Evolutionary conservation across 129 eudicot species (phyloP), one percentile per base, ranked within the genome.

Genomic region (Flaveria sonorensis): DNA sequence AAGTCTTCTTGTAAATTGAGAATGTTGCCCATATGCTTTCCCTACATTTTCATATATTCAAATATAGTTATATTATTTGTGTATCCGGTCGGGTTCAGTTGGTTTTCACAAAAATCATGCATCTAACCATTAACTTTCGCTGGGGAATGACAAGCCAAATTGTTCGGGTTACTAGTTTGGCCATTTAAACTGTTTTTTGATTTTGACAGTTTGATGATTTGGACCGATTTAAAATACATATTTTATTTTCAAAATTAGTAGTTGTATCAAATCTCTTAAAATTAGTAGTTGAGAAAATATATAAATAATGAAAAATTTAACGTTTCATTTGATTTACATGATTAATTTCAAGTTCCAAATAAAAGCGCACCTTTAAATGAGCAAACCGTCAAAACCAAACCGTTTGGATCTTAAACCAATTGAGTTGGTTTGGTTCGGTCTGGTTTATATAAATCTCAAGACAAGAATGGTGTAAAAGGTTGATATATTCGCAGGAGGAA

Each of bases 1-100:
- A 51, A 70, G n/a, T 78, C 50, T 79, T 66, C 85, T 86, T 76
- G 79, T 67, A 84, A 86, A 77, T 74, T 66, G 89, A 24, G 87
- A 86, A 82, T 84, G 83, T 36, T 89, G 90, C 68, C 97, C 93
- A 79, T 90, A 81, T 30, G 86, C 84, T 81, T 84, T 93, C 85
- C 98, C 98, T 93, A 93, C 70, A 61, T 45, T 69, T 69, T 32
- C 73, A 45, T 65, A 65, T 26, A 50, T 71, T n/a, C 72, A 80
- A 70, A 48, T 39, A 39, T 21, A 40, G 47, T 68, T 42, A 55
- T 1, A 28, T 28, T 28, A 28, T 28, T 3, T 28, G 4, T 28
- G 32, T 28, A 28, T 1, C 1, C 3, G 32, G 32, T 28, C 32
- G 1, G 4, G 32, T 28, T 28, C 4, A 3, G 3, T 3, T 28